Conservation (phyloP, 2,329 filamentous ascomycete genomes). For the Epichloe elymi region DNA sequence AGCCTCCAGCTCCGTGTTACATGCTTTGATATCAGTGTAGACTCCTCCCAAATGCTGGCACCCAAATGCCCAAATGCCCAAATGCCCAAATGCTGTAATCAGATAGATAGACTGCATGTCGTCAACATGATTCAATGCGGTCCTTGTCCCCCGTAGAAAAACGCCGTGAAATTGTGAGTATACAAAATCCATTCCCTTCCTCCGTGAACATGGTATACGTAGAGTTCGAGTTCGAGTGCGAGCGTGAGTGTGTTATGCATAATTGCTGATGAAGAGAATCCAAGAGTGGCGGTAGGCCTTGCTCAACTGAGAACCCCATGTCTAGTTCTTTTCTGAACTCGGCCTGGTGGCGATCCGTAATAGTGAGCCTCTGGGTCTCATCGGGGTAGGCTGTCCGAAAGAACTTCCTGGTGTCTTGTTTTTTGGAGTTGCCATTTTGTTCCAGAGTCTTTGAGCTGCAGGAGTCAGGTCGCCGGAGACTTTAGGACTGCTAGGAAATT, state of each 20-base stretch:
- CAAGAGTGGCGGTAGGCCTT: neutral
- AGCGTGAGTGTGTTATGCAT: neutral
- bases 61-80: neutral
- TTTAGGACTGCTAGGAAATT: constrained; percentile 53
- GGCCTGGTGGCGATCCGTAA: constrained; percentile 20
- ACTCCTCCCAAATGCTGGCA: neutral
- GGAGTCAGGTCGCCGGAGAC: constrained; percentile 51
- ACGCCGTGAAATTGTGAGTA: neutral
- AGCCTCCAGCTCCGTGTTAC: neutral
- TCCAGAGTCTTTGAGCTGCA: constrained; percentile 57
- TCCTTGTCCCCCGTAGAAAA: neutral
- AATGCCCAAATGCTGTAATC: neutral
- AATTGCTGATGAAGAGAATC: neutral
- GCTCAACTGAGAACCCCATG: neutral
- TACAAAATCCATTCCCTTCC: neutral
- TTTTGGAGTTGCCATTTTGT: constrained; percentile 40
- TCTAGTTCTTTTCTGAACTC: constrained; percentile 11
- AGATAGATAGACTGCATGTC: neutral
- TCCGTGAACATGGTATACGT: neutral
- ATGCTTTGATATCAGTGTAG: neutral
- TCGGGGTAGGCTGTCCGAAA: constrained; percentile 24
- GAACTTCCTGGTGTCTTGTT: constrained; percentile 19
- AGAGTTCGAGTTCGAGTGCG: neutral
- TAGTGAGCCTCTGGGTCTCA: constrained; percentile 25
- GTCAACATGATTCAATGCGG: neutral